Percentiles rank a stretch among this genome's conserved stretches.
These are phyloP conservation scores for Heritiera littoralis DNA, from an alignment of 345 rosid species.

Conservation along the genomic window DNA sequence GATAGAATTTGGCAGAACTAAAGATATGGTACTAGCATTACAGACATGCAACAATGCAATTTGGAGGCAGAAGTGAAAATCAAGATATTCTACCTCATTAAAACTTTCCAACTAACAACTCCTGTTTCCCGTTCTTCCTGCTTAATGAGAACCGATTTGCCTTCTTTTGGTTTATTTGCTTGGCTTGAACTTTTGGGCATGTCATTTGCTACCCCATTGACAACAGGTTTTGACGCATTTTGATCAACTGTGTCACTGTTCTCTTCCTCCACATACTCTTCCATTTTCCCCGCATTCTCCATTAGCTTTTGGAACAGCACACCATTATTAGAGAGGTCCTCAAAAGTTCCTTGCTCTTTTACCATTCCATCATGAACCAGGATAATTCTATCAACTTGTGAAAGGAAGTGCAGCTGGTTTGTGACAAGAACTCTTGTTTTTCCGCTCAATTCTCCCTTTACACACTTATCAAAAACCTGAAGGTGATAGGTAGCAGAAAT, in stretches of 20 bases:
- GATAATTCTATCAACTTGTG: constrained; percentile 90
- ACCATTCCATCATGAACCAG: constrained; percentile 90
- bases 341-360: constrained; percentile 96
- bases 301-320: constrained; percentile 77
- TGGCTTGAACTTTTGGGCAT: constrained; percentile 40
- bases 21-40: background rate
- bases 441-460: constrained; percentile 73
- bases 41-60: background rate
- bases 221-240: constrained; percentile 45
- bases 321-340: constrained; percentile 74
- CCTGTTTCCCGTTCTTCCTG: constrained; percentile 98
- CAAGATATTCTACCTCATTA: constrained; percentile 54
- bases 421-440: constrained; percentile 98
- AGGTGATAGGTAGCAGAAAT: constrained; percentile 14
- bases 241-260: constrained; percentile 49
- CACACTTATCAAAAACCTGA: constrained; percentile 94
- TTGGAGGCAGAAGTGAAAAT: background rate
- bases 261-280: constrained; percentile 80
- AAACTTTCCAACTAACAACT: constrained; percentile 78
- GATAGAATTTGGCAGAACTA: background rate
- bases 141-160: constrained; percentile 91
- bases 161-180: constrained; percentile 53
- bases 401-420: constrained; percentile 96
- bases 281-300: constrained; percentile 99
- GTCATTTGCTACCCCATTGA: constrained; percentile 56